A percentile compares a stretch with the other conserved stretches of the same genome.
Evolutionary conservation across 116 monocot genomes (phyloP).

Genomic region (Papilionanthe hybrid): DNA sequence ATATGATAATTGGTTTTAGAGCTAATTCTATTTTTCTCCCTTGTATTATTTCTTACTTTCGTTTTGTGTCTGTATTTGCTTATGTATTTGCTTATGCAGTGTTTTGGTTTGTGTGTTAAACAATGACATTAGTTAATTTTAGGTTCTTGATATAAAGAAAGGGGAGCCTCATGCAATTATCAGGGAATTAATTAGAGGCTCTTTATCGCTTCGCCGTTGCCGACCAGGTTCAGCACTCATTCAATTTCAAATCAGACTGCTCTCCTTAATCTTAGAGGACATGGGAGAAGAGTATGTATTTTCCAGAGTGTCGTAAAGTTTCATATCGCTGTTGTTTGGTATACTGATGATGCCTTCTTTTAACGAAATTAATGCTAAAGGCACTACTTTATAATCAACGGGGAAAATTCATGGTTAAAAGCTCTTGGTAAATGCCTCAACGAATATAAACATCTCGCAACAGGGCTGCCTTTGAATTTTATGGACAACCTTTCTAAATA

Average conservation of each 20-base stretch:
- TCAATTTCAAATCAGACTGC: conserved; percentile 61
- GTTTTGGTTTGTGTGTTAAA: not conserved
- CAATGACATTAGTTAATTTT: conserved; percentile 1
- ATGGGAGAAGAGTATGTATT: conserved; percentile 33
- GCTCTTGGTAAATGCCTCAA: conserved; percentile 40
- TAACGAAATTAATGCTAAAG: not conserved
- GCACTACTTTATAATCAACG: conserved; percentile 15
- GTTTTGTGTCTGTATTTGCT: not conserved
- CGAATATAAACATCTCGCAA: conserved; percentile 27
- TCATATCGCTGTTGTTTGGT: not conserved
- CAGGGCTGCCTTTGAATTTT: conserved; percentile 34
- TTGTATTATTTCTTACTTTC: not conserved
- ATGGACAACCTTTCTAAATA: conserved; percentile 30
- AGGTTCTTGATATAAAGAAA: conserved; percentile 57
- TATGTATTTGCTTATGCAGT: not conserved
- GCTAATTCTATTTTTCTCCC: not conserved
- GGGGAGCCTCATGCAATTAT: conserved; percentile 47
- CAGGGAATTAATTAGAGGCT: conserved; percentile 32
- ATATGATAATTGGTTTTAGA: too few species aligned
- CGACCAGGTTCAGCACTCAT: conserved; percentile 29
- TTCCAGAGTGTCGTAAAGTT: not conserved
- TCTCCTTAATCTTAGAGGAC: conserved; percentile 46
- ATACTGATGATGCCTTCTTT: not conserved
- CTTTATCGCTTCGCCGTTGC: conserved; percentile 15
- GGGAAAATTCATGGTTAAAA: conserved; percentile 48